Base-by-base conservation (phyloP, 495 filamentous ascomycete genomes). In the Penicillium paxilli region DNA sequence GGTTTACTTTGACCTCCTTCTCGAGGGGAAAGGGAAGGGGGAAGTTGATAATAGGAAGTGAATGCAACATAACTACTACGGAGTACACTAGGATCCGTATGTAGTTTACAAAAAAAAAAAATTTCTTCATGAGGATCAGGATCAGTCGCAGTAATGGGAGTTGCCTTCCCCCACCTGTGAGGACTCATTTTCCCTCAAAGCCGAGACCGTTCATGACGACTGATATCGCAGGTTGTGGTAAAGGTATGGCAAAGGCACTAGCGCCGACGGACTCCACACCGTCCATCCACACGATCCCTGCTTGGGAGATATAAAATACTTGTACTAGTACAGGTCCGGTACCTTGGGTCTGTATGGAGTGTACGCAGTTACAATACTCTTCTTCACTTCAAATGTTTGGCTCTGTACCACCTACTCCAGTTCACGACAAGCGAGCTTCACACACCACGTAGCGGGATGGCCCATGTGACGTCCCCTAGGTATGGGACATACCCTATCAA, bases 251-350 rank as follows among this genome's bases (percentile, higher is more conserved):
- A 60, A 56, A 16, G 58, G 56, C 60, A 57, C 56, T 63, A 57
- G 45, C 40, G 28, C 46, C 9, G 32, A 51, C 37, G 24, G 56
- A 51, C 56, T 54, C 55, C 59, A 58, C 50, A 48, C 21, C 48
- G 7, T 49, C 49, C 45, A 54, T 53, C 60, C 56, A 63, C 56
- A 63, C 52, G 52, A 63, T 62, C 56, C 55, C 55, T 63, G 60
- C 52, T 11, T 21, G 41, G 44, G 48, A n/a, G n/a, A n/a, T 47
- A 53, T 4, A 22, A 23, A 40, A 53, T 21, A 44, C 44, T 44
- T 17, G 38, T 54, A 55, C 26, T n/a, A n/a, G 49, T 24, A 20
- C 40, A 9, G 48, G 24, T 33, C 22, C 42, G 32, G 35, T 48
- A 48, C 35, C 17, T 16, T 41, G 42, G 42, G n/a, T 53, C 22